Base-by-base conservation (phyloP, 1,139 yeast species). In the Debaryomyces coudertii region DNA sequence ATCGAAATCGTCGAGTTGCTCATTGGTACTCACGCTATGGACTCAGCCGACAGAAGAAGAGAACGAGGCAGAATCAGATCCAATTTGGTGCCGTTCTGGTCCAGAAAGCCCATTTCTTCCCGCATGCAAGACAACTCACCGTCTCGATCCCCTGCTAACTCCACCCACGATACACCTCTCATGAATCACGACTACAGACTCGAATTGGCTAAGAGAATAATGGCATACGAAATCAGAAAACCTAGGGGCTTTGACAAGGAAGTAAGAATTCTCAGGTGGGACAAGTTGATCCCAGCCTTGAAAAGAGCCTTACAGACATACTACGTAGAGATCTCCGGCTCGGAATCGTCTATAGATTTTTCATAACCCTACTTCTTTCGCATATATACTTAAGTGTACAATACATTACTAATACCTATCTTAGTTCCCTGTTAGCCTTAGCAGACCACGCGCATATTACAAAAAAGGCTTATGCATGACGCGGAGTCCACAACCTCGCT, bases 181-280 rank as follows among this genome's bases (percentile, higher is more conserved):
- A n/a, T 33, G 14, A 72, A 71, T 52, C 70, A 71, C 27, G 84
- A 80, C 53, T 73, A 70, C 54, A 65, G 83, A 52, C 63, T 71
- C 27, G 85, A 81, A 55, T 68, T 83, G 51, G 87, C 87, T 4
- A 79, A 79, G 51, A 69, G 87, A 58, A 82, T 83, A 30, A 82
- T 82, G 86, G 77, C 78, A n/a, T 83, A 83, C 58, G 82, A 79
- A 50, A 68, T 72, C 18, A 71, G 87, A 55, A 81, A 80, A 55
- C 88, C 87, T 29, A 69, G 87, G 54, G 87, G 87, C 1, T 82
- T 83, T 59, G 87, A 82, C 57, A 83, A 82, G 61, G 87, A 82
- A 53, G 86, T 83, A 25, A 65, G 87, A 43, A 82, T 83, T 36
- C 64, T 83, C 51, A 70, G 77, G 48, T 83, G 87, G 87, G 81